Evolutionary conservation across 192 early-diverging fungal genomes (phyloP).

Genomic region (Borealophlyctis nickersoniae): DNA sequence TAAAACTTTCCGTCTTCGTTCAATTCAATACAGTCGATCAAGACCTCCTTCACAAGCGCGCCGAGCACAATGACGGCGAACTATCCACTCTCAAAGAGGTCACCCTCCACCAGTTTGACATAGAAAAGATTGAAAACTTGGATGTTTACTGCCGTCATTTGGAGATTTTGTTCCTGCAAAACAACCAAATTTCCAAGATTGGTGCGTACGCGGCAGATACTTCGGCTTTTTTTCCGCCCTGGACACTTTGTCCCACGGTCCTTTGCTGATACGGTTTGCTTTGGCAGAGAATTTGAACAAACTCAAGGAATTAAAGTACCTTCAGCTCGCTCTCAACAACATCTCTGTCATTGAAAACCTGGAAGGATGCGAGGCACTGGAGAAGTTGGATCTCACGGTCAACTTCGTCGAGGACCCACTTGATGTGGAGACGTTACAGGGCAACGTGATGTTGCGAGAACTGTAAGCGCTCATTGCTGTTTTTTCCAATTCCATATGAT

Average conservation of each 20-base stretch:
- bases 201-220: slow-evolving; percentile 28
- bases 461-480: slow-evolving; percentile 40
- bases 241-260: no score
- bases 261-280: background rate
- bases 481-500: slow-evolving; percentile 1
- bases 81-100: slow-evolving; percentile 54
- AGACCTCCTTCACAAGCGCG: slow-evolving; percentile 45
- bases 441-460: slow-evolving; percentile 41
- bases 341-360: slow-evolving; percentile 55
- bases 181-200: slow-evolving; percentile 59
- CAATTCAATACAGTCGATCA: slow-evolving; percentile 31
- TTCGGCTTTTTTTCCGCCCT: no score
- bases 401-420: slow-evolving; percentile 56
- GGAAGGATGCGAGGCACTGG: slow-evolving; percentile 52
- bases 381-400: slow-evolving; percentile 59
- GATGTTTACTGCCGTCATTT: slow-evolving; percentile 57
- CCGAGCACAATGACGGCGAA: slow-evolving; percentile 64
- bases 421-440: slow-evolving; percentile 40
- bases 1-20: no score
- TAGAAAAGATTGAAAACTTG: slow-evolving; percentile 63
- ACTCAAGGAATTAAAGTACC: slow-evolving; percentile 52
- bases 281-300: slow-evolving; percentile 58
- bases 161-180: slow-evolving; percentile 56
- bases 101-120: slow-evolving; percentile 60
- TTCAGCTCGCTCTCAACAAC: slow-evolving; percentile 62